A percentile compares a stretch with the other conserved stretches of the same genome.
phyloP scores from a whole-genome alignment of 2,329 filamentous ascomycete species.

The Ceratocystis diversiconidia region DNA sequence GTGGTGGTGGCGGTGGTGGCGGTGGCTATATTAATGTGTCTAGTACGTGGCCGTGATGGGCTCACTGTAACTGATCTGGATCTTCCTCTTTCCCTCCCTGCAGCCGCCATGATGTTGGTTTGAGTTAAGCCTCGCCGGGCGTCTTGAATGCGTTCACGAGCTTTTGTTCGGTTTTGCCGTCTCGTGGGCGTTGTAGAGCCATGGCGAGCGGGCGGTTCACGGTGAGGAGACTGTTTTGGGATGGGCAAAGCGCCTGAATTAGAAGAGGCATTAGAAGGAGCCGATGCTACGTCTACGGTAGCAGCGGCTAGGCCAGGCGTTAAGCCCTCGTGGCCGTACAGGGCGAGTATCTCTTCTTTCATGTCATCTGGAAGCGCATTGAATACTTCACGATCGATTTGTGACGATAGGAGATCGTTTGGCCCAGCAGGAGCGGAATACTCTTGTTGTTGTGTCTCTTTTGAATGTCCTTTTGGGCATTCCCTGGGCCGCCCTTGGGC shows the following conservation, averaged over 20 bases:
- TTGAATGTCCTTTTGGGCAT: not conserved
- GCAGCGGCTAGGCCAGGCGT: slow-evolving; percentile 25
- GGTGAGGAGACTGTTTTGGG: not conserved
- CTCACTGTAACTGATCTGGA: slow-evolving; percentile 8
- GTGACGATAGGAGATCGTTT: slow-evolving; percentile 50
- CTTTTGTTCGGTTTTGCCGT: slow-evolving; percentile 30
- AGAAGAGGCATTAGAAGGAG: slow-evolving; percentile 22
- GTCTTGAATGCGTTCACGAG: slow-evolving; percentile 37
- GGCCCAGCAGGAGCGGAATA: not conserved
- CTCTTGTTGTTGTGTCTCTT: not conserved
- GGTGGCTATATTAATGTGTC: not conserved
- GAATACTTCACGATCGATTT: slow-evolving; percentile 75
- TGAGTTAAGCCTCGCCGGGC: slow-evolving; percentile 51
- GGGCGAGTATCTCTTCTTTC: slow-evolving; percentile 64
- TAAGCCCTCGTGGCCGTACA: slow-evolving; percentile 39
- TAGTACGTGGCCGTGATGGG: slow-evolving; percentile 6
- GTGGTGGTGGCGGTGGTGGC: slow-evolving; percentile 18
- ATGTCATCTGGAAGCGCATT: slow-evolving; percentile 73
- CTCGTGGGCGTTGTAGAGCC: slow-evolving; percentile 19
- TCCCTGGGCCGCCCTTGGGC: slow-evolving; percentile 33
- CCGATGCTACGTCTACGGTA: not conserved
- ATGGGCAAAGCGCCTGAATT: not conserved
- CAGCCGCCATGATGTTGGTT: slow-evolving; percentile 43
- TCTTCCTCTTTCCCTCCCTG: not conserved
- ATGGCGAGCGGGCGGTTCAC: not conserved